These are phyloP conservation scores for Mycena rosella DNA, from an alignment of 768 basidiomycete species.

Conservation along the genomic window DNA sequence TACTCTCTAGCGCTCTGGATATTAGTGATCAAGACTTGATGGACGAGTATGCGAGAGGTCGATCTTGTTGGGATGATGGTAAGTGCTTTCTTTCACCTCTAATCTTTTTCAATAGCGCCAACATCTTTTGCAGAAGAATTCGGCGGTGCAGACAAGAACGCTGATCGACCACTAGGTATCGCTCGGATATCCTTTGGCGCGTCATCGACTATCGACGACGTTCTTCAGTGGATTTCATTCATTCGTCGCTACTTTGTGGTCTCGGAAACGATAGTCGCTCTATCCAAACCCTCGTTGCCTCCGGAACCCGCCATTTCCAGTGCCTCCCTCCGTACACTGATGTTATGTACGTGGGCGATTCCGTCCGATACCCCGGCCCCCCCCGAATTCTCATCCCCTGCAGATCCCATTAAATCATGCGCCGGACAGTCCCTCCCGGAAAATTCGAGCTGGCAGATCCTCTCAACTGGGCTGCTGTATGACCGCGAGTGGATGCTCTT, in stretches of 20 bases:
- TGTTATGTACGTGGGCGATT: constrained; percentile 26
- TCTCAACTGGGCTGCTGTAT: constrained; percentile 31
- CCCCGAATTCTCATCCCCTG: not conserved
- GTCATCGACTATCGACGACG: constrained; percentile 35
- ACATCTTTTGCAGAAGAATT: constrained; percentile 36
- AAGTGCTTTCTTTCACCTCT: not conserved
- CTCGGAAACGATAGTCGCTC: constrained; percentile 27
- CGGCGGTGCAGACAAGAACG: constrained; percentile 2
- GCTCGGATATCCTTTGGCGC: constrained; percentile 38
- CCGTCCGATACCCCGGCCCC: not conserved
- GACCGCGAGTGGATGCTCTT: constrained; percentile 39
- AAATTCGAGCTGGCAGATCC: constrained; percentile 29
- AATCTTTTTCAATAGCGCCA: not conserved
- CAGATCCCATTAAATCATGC: constrained; percentile 40
- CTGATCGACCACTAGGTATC: constrained; percentile 28
- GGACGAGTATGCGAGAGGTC: constrained; percentile 31
- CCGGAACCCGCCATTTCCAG: not conserved
- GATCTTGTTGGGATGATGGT: constrained; percentile 39
- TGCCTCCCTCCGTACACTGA: constrained; percentile 25
- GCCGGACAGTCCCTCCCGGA: constrained; percentile 30
- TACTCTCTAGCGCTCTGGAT: constrained; percentile 24
- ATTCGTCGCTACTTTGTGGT: constrained; percentile 38
- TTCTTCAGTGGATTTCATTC: constrained; percentile 35
- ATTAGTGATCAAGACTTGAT: constrained; percentile 32
- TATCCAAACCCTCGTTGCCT: constrained; percentile 16